Evolutionary conservation across 2,329 filamentous ascomycete genomes (phyloP).

Genomic region (Fusarium fujikuroi): DNA sequence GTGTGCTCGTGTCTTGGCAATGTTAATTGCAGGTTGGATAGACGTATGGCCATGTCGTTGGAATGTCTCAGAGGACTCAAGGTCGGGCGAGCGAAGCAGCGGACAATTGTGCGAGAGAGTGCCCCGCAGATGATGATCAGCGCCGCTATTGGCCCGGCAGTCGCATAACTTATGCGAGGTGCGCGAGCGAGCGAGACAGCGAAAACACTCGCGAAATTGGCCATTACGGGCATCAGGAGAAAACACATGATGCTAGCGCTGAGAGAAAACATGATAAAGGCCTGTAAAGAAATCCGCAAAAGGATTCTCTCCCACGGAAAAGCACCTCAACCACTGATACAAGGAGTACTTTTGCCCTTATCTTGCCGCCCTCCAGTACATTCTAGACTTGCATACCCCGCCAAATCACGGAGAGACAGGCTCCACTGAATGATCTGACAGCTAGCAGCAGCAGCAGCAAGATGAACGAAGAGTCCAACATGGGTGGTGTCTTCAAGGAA

Average conservation of each 20-base stretch:
- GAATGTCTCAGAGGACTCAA: not conserved
- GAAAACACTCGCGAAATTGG: not conserved
- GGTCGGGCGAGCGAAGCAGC: not conserved
- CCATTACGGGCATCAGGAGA: not conserved
- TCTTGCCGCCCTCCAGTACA: not conserved
- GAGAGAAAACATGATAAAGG: slow-evolving; percentile 1
- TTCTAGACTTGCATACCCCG: not conserved
- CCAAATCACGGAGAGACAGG: not conserved
- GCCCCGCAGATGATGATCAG: not conserved
- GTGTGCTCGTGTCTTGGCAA: too few species aligned
- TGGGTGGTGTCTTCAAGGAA: not conserved
- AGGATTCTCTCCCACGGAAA: not conserved
- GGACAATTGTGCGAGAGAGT: not conserved
- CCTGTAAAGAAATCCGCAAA: not conserved
- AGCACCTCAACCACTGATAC: not conserved
- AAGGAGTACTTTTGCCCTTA: not conserved
- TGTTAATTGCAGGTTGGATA: not conserved
- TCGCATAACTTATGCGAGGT: not conserved
- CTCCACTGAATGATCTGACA: not conserved
- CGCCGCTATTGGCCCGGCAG: not conserved
- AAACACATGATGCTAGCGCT: not conserved
- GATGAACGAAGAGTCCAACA: not conserved
- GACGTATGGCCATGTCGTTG: not conserved
- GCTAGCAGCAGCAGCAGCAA: not conserved
- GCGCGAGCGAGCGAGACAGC: not conserved